Evolutionary conservation across 1,284 basidiomycete genomes (phyloP), one percentile per base, ranked within the genome.

Genomic region (Boletus subluridellus): DNA sequence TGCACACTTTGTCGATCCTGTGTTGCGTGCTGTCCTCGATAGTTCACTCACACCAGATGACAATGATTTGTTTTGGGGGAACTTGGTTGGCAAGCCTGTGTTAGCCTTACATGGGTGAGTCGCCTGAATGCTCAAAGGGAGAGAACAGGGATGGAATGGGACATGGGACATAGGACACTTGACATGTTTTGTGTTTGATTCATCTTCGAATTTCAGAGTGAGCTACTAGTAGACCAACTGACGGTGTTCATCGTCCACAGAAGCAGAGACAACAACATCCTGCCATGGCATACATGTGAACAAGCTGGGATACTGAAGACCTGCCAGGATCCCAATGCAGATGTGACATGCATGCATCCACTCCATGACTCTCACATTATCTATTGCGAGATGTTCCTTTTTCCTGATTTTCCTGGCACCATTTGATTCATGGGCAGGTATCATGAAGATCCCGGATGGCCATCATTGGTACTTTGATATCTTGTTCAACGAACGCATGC

Each of bases 251-350:
- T 50, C 24, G 54, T 10, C 15, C 12, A 34, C 62, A 90, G 89
- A 11, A 87, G 85, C 1, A 74, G 76, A 50, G 91, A 93, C 63
- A 82, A 85, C 35, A 93, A 94, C 60, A 91, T 93, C 7, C 90
- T 91, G 3, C 80, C 83, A 0, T 92, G 89, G 89, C 90, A 93
- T 65, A 84, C 84, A 4, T 81, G 89, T 28, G 85, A 87, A 66
- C 73, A 80, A 32, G 77, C 88, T 10, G 78, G 79, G 54, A 72
- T 83, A 10, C 65, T 92, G 28, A 79, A 80, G 64, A 76, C 80
- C 3, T 89, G 83, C 21, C 21, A 21, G 82, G 74, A 79, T 52
- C 66, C 76, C 0, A 67, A 76, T n/a, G 77, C 80, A 2, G 78
- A 84, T 59, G 75, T 82, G 28, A 79, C 73, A 87, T 89, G 61